phyloP scores from a whole-genome alignment of 371 early-diverging fungal genomes.

The Circinella umbellata region DNA sequence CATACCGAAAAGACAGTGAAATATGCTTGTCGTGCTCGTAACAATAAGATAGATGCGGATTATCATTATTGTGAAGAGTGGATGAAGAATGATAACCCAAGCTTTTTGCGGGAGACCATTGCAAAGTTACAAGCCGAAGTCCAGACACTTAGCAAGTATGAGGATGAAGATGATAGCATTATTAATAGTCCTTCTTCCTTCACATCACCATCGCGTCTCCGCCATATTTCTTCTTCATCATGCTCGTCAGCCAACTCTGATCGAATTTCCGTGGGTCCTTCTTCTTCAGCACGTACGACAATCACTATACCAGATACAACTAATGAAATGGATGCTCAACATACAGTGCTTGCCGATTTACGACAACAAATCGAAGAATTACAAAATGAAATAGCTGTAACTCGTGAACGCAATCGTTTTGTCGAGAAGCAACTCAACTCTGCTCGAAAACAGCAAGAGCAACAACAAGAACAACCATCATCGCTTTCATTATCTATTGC shows the following conservation, averaged over 20 bases:
- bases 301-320: slow-evolving; percentile 15
- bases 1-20: slow-evolving; percentile 84
- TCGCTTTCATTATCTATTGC: neutral
- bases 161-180: neutral
- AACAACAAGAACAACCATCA: neutral
- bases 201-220: neutral
- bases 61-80: slow-evolving; percentile 61
- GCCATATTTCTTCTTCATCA: neutral
- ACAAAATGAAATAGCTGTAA: slow-evolving; percentile 24
- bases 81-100: slow-evolving; percentile 49
- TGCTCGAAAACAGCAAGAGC: neutral
- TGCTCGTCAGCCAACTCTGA: neutral
- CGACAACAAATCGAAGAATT: slow-evolving; percentile 26
- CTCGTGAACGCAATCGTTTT: slow-evolving; percentile 22
- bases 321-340: slow-evolving; percentile 1
- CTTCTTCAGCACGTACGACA: slow-evolving; percentile 15
- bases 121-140: slow-evolving; percentile 48
- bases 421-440: slow-evolving; percentile 17
- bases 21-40: slow-evolving; percentile 81
- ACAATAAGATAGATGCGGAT: slow-evolving; percentile 72
- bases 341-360: slow-evolving; percentile 17
- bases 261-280: neutral
- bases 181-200: neutral
- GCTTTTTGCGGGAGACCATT: slow-evolving; percentile 50
- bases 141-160: slow-evolving; percentile 27